Conservation (phyloP, 2,329 filamentous ascomycete species). For the Neonectria neomacrospora region DNA sequence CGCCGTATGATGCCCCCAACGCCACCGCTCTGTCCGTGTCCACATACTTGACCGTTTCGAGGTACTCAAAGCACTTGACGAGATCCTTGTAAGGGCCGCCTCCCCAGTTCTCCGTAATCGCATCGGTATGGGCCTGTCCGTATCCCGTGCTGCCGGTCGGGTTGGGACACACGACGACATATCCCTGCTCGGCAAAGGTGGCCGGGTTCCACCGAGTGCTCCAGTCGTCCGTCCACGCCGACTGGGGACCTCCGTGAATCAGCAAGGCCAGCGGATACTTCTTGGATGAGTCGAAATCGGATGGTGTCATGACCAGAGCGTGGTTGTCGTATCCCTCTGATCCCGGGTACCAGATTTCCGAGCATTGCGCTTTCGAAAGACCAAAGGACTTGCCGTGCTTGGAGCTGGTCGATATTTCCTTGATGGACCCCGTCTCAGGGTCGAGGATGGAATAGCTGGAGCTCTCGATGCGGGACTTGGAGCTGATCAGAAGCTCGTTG, state of each 20-base stretch:
- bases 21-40: constrained; percentile 77
- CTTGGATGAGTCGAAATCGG: constrained; percentile 73
- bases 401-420: constrained; percentile 70
- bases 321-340: constrained; percentile 74
- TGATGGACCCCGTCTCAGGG: constrained; percentile 50
- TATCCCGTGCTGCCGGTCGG: constrained; percentile 87
- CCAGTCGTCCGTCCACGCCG: constrained; percentile 80
- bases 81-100: constrained; percentile 86
- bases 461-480: constrained; percentile 77
- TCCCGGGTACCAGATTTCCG: constrained; percentile 76
- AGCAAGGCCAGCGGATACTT: constrained; percentile 83
- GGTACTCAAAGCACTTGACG: constrained; percentile 79
- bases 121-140: constrained; percentile 80
- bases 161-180: constrained; percentile 84
- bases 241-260: constrained; percentile 86
- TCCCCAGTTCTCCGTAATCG: constrained; percentile 85
- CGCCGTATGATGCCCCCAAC: constrained; percentile 79
- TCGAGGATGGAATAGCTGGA: constrained; percentile 74
- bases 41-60: constrained; percentile 73
- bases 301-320: constrained; percentile 73
- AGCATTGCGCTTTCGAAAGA: constrained; percentile 70
- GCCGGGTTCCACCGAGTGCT: constrained; percentile 87
- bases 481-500: constrained; percentile 69
- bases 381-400: constrained; percentile 75
- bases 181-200: constrained; percentile 88